These are phyloP conservation scores for Petunia secreta DNA, from an alignment of 257 asterid genomes.

Conservation along the genomic window DNA sequence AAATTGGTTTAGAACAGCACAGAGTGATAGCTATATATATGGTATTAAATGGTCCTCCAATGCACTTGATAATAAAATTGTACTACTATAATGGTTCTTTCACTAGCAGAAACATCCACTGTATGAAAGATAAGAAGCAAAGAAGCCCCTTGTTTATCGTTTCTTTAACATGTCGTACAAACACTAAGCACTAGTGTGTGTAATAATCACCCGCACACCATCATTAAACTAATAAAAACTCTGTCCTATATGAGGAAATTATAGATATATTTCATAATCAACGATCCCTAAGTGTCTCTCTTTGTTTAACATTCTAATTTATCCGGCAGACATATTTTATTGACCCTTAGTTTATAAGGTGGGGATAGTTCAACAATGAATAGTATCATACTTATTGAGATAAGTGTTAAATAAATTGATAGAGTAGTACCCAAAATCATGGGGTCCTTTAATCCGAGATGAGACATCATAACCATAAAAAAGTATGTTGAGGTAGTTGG, in stretches of 20 bases:
- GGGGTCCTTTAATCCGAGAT: neutral
- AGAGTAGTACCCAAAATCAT: neutral
- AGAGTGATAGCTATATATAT: neutral
- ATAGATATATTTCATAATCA: neutral
- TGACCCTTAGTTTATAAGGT: neutral
- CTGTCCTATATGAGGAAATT: neutral
- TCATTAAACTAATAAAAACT: neutral
- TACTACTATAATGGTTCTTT: constrained; percentile 7
- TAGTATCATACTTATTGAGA: too few relatives aligned
- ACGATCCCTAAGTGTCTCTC: neutral
- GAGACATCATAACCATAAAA: neutral
- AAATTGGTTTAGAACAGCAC: constrained; percentile 19
- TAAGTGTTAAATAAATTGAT: neutral
- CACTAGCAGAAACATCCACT: constrained; percentile 15
- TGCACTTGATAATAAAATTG: neutral
- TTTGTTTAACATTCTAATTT: too few relatives aligned
- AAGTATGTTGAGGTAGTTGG: too few relatives aligned
- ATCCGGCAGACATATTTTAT: neutral
- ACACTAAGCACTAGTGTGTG: constrained; percentile 10
- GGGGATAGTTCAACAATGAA: neutral
- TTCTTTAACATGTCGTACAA: constrained; percentile 25
- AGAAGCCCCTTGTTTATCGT: constrained; percentile 14
- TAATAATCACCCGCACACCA: constrained; percentile 14
- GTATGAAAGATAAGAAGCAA: constrained; percentile 26
- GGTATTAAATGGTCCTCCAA: neutral